Evolutionary conservation across 208 protist species (phyloP), one percentile per base, ranked within the genome.

Genomic region (Leishmania amazonensis): DNA sequence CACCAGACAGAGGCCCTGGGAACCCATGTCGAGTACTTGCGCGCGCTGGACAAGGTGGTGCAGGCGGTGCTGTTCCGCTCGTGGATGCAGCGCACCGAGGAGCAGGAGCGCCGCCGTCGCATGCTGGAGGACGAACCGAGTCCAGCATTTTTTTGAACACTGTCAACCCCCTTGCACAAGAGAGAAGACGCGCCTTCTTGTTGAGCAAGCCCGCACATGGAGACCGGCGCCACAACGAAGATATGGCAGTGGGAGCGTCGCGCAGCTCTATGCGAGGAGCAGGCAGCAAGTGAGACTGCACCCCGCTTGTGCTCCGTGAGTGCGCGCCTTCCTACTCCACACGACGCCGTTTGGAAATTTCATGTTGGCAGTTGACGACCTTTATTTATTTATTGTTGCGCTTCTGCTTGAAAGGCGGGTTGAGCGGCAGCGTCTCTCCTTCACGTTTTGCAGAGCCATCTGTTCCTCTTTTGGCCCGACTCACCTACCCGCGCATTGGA

Each of bases 41-140:
- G 90, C 54, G 87, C 90, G 0, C 79, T 96, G n/a, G 95, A 97
- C 79, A 94, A 93, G 83, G 87, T 96, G 28, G 88, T 97, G 51
- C 89, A 93, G 57, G 91, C 87, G 8, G 87, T 86, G 9, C 83
- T 97, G 35, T 92, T 96, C 58, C 85, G 83, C 47, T 78, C 88
- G 21, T 90, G 87, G 88, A 85, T 88, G 75, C 78, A 91, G 78
- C 87, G 94, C 40, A 79, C 90, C 2, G 90, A 94, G 78, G 90
- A 93, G 80, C 78, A 89, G 81, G 89, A 87, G 80, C 85, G 81
- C 17, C 90, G 88, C 21, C 81, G 85, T 19, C 89, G 91, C 67
- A 93, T 95, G 91, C 79, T 93, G 31, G 90, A 94, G 79, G 74
- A 83, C 47, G 88, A 91, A 24, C 84, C 87, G 21, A 89, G 83